These are phyloP conservation scores for Candolleomyces efflorescens DNA, from an alignment of 768 basidiomycete genomes.

Conservation along the genomic window DNA sequence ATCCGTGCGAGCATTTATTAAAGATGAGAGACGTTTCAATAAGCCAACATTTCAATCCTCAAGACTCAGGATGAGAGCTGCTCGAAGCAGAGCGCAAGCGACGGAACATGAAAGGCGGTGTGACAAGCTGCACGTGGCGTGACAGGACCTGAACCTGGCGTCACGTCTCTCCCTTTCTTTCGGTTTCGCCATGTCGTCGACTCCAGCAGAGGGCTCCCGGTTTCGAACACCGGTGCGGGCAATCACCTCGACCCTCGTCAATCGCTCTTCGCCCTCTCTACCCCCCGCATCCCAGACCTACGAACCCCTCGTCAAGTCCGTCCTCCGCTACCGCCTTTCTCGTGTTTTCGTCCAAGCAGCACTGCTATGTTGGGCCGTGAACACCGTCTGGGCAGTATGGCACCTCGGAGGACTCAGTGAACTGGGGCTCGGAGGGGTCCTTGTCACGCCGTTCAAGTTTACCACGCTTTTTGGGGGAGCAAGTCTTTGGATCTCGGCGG, in stretches of 20 bases:
- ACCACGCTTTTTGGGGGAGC: slow-evolving; percentile 38
- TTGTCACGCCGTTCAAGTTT: slow-evolving; percentile 39
- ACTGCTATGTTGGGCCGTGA: slow-evolving; percentile 40
- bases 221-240: slow-evolving; percentile 33
- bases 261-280: slow-evolving; percentile 50
- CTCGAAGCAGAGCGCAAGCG: too few species aligned
- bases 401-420: slow-evolving; percentile 30
- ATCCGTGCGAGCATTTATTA: too few species aligned
- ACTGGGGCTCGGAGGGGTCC: slow-evolving; percentile 23
- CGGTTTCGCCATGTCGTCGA: not conserved
- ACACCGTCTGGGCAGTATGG: slow-evolving; percentile 41
- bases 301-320: slow-evolving; percentile 60
- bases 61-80: too few species aligned
- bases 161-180: too few species aligned
- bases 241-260: slow-evolving; percentile 38
- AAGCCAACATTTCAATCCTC: too few species aligned
- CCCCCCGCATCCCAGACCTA: slow-evolving; percentile 56
- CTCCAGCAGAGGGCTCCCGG: not conserved
- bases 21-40: too few species aligned
- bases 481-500: slow-evolving; percentile 45
- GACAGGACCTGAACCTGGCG: too few species aligned
- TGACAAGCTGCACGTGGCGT: too few species aligned
- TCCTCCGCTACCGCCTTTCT: slow-evolving; percentile 58
- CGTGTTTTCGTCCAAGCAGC: slow-evolving; percentile 51
- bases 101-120: too few species aligned